Evolutionary conservation across 192 early-diverging fungal species (phyloP).

Genomic region (Backusella psychrophila): DNA sequence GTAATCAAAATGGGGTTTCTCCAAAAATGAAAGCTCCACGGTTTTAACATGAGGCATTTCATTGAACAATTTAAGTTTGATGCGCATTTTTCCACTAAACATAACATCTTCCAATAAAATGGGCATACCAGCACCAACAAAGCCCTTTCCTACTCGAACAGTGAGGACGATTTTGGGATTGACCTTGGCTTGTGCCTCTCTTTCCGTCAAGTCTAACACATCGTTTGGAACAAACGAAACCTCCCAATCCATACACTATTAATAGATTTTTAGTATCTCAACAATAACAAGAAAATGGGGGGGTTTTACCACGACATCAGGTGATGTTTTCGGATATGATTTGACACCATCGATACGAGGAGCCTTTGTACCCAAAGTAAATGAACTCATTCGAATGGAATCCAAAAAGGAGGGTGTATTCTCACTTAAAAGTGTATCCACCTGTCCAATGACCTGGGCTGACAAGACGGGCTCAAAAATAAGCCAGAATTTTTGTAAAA

Average conservation of each 20-base stretch:
- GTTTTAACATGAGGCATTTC: conserved; percentile 85
- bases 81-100: conserved; percentile 70
- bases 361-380: conserved; percentile 77
- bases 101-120: conserved; percentile 84
- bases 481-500: conserved; percentile 85
- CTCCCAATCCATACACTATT: conserved; percentile 85
- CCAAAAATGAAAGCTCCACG: conserved; percentile 79
- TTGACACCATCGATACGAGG: conserved; percentile 69
- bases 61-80: conserved; percentile 81
- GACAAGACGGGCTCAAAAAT: conserved; percentile 87
- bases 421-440: conserved; percentile 70
- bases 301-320: conserved; percentile 42
- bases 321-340: conserved; percentile 69
- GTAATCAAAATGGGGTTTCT: conserved; percentile 84
- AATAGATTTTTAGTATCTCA: neutral
- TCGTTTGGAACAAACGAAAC: conserved; percentile 84
- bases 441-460: conserved; percentile 64
- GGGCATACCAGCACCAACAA: conserved; percentile 80
- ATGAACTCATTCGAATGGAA: conserved; percentile 68
- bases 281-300: neutral
- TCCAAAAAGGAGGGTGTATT: conserved; percentile 80
- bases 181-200: conserved; percentile 63
- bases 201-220: conserved; percentile 62
- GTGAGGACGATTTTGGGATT: conserved; percentile 88
- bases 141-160: conserved; percentile 83